These are phyloP conservation scores for Wickerhamomyces xylosicus DNA, from an alignment of 805 yeast genomes.

Conservation along the genomic window DNA sequence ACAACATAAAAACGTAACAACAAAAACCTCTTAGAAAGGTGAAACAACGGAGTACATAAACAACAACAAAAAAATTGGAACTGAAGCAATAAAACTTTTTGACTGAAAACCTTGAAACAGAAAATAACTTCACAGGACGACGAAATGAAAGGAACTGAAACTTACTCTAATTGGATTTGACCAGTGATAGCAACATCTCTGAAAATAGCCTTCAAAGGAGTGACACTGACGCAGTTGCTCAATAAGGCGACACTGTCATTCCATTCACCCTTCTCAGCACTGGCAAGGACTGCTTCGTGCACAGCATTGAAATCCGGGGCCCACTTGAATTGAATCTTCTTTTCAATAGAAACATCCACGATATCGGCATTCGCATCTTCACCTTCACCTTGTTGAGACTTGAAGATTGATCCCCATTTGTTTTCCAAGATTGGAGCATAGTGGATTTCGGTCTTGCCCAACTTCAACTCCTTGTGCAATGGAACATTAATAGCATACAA, in stretches of 20 bases:
- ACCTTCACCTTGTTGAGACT: conserved; percentile 9
- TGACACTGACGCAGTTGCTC: conserved; percentile 33
- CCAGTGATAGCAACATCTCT: conserved; percentile 45
- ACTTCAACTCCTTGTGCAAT: conserved; percentile 39
- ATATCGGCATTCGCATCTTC: conserved; percentile 27
- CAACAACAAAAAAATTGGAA: no score
- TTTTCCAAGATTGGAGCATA: conserved; percentile 79
- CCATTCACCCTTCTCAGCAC: conserved; percentile 20
- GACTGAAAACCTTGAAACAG: no score
- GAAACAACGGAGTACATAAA: no score
- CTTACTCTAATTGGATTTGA: conserved; percentile 37
- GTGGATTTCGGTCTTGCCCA: conserved; percentile 47
- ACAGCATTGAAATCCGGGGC: conserved; percentile 69
- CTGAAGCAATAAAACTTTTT: no score
- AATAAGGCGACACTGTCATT: conserved; percentile 22
- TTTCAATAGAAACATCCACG: conserved; percentile 34
- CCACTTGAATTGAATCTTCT: conserved; percentile 60
- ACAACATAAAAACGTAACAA: background rate
- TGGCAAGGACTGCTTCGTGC: conserved; percentile 37
- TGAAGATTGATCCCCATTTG: conserved; percentile 64
- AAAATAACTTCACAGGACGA: no score
- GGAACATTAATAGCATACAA: conserved; percentile 84
- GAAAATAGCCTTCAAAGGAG: conserved; percentile 67
- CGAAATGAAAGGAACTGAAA: conserved; percentile 1
- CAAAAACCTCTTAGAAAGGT: no score